Base-by-base conservation (phyloP, 2,329 filamentous ascomycete genomes). In the Ophiostoma triangulosporum region DNA sequence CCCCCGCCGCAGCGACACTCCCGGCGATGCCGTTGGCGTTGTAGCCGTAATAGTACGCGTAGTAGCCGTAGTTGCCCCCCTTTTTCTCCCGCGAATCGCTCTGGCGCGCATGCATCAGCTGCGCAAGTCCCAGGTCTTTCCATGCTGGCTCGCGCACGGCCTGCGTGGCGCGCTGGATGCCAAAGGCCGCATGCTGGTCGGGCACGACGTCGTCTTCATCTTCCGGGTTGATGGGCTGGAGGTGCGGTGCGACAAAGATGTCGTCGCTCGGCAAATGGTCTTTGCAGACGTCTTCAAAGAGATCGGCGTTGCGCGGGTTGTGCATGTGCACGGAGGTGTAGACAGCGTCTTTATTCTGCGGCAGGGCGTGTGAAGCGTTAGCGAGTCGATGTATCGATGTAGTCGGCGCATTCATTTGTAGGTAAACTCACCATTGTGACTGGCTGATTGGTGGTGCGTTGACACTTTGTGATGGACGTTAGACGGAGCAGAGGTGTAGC, bases 181-280 rank as follows among this genome's bases (percentile, higher is more conserved):
- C 88, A 65, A 93, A 93, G 0, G 87, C 88, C 12, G 87, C 87
- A 64, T 93, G 87, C 69, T 93, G 87, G 66, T 93, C 86, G 0
- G 88, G 87, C 4, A 93, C 87, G 4, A 93, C 84, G 63, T 93
- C 87, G 64, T 93, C 88, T 68, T 93, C 86, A 65, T 93, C 87
- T 67, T 93, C 87, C 0, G 88, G 87, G 65, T 93, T 91, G 63
- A 89, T 75, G 38, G 87, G 88, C 65, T 88, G 86, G 64, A 89
- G 80, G 57, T 88, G 80, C 7, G 81, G 80, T 32, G 84, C 80
- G n/a, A 94, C 84, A 66, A 86, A 86, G 64, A 93, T 86, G 54
- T 90, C 85, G 69, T 93, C 87, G 57, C 76, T 72, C n/a, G 82
- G 81, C 45, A 86, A 76, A 62, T 75, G 77, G 69, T 84, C 81